Evolutionary conservation across 257 asterid genomes (phyloP), one percentile per base, ranked within the genome.

Genomic region (Scutellaria galericulata): DNA sequence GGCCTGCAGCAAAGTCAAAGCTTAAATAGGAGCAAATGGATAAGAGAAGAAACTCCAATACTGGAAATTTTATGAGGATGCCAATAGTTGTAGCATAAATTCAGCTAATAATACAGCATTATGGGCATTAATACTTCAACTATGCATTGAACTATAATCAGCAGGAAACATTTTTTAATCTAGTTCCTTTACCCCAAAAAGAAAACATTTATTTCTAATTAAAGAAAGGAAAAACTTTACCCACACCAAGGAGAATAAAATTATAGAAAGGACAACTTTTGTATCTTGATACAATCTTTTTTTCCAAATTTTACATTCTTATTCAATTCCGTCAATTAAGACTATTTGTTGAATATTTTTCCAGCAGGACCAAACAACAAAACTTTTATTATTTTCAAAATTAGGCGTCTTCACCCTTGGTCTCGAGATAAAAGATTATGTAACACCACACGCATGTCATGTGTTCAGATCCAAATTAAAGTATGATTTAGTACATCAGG

Each of bases 1-100:
- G 15, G 15, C 74, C 70, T 64, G 31, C 66, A 42, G 68, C 61
- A 40, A 40, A 73, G 63, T 76, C 24, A 60, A 39, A 62, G 66
- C 56, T 46, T 56, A 7, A 54, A 73, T 18, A 44, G 37, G 18
- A 51, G 51, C 62, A 52, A 65, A 71, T 24, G 11, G 54, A n/a
- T 10, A 66, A 67, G 54, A 37, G 12, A 57, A 62, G 58, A 24
- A 15, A 46, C 6, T 51, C 18, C 37, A 8, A 22, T 20, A 39
- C 11, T 24, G 22, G 22, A 39, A 37, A 45, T 40, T 52, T 50
- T 18, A 37, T 15, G 59, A 56, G 18, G 62, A 56, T 9, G 46
- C 39, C 48, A 42, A 68, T 70, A 37, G 42, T 62, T 41, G 7
- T 45, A 53, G 24, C 58, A 63, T 48, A 51, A 20, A 42, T 31